Percentiles rank a stretch among this genome's conserved stretches.
Evolutionary conservation across 345 rosid genomes (phyloP).

Genomic region (Clausena lansium): DNA sequence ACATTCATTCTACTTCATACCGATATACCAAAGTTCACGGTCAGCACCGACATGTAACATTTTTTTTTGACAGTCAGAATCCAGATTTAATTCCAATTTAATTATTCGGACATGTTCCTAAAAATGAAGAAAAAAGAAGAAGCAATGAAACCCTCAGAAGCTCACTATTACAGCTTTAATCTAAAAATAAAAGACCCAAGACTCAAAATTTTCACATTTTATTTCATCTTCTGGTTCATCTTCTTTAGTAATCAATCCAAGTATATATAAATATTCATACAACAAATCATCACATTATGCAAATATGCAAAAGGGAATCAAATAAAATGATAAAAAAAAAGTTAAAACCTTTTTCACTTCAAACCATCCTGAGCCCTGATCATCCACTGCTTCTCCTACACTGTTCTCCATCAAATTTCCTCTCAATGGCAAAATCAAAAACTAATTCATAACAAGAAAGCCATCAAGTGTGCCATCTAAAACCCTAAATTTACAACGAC

Average conservation of each 20-base stretch:
- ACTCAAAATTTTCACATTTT: no score
- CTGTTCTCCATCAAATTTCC: constrained; percentile 43
- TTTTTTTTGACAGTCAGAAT: not conserved
- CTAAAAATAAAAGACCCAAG: not conserved
- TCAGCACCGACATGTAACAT: not conserved
- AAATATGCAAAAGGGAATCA: constrained; percentile 4
- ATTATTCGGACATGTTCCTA: not conserved
- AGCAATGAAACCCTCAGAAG: not conserved
- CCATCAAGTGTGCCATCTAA: constrained; percentile 11
- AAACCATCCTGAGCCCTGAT: constrained; percentile 72
- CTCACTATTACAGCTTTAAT: constrained; percentile 1
- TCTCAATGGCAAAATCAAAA: not conserved
- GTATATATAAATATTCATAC: not conserved
- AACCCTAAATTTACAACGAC: constrained; percentile 14
- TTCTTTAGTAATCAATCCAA: not conserved
- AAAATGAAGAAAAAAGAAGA: not conserved
- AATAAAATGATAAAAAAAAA: not conserved
- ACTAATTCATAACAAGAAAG: not conserved
- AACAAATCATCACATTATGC: not conserved
- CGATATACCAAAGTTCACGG: not conserved
- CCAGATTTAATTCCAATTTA: not conserved
- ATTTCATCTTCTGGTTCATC: not conserved
- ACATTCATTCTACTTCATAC: not conserved
- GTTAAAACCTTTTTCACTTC: constrained; percentile 61
- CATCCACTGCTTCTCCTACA: constrained; percentile 46